A percentile compares a stretch with the other conserved stretches of the same genome.
Evolutionary conservation across 495 filamentous ascomycete species (phyloP).

Genomic region (Penicillium cinerascens): DNA sequence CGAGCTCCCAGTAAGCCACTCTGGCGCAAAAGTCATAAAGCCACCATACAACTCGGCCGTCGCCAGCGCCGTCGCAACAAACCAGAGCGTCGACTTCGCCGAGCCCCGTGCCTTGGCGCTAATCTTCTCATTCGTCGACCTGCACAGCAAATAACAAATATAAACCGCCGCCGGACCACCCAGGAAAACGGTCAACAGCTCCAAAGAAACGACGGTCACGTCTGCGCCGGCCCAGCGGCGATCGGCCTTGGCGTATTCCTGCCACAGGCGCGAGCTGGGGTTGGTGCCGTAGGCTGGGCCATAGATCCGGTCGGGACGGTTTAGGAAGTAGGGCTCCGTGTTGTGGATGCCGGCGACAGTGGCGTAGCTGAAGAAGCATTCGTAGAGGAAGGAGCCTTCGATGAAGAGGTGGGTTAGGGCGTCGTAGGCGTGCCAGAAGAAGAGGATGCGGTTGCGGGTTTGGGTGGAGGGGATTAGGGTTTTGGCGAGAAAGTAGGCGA

Average conservation of each 20-base stretch:
- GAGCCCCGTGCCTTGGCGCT: slow-evolving; percentile 14
- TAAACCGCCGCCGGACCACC: slow-evolving; percentile 70
- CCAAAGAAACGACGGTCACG: slow-evolving; percentile 72
- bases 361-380: slow-evolving; percentile 78
- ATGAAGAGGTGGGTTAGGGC: slow-evolving; percentile 83
- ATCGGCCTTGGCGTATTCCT: slow-evolving; percentile 91
- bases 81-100: slow-evolving; percentile 58
- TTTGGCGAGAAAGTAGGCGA: slow-evolving; percentile 46
- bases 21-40: slow-evolving; percentile 95
- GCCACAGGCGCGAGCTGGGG: slow-evolving; percentile 73
- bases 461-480: slow-evolving; percentile 46
- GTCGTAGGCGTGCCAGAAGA: slow-evolving; percentile 95
- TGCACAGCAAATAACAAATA: slow-evolving; percentile 62
- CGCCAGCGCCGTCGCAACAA: slow-evolving; percentile 73
- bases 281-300: slow-evolving; percentile 66
- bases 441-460: slow-evolving; percentile 61
- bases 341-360: slow-evolving; percentile 38
- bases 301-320: slow-evolving; percentile 55
- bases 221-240: slow-evolving; percentile 77
- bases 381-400: slow-evolving; percentile 87
- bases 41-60: slow-evolving; percentile 93
- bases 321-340: slow-evolving; percentile 51
- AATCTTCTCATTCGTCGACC: slow-evolving; percentile 23
- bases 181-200: slow-evolving; percentile 78
- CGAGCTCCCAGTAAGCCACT: slow-evolving; percentile 77